phyloP scores from a whole-genome alignment of 2,329 filamentous ascomycete species.

The Rhynchosporium secalis region DNA sequence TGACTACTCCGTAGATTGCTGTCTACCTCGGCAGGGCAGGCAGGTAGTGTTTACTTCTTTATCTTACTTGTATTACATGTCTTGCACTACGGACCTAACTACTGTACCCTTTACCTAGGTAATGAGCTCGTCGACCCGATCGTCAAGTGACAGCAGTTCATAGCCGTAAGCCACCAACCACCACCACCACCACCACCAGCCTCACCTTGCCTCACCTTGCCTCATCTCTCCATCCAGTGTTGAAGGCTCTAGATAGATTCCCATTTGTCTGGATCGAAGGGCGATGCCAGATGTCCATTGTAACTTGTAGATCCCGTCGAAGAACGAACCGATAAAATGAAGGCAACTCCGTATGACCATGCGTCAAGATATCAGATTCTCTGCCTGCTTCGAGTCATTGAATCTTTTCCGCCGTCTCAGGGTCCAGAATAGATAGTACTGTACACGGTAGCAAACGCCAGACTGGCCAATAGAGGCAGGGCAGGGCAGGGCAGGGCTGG shows the following conservation, averaged over 20 bases:
- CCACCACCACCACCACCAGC: slow-evolving; percentile 18
- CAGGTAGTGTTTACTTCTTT: too few species aligned
- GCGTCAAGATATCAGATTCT: slow-evolving; percentile 1
- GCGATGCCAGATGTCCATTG: too few species aligned
- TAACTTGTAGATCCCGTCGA: background rate
- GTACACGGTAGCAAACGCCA: background rate
- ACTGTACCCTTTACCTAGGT: too few species aligned
- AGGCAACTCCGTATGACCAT: too few species aligned
- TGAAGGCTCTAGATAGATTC: background rate
- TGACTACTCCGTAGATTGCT: too few species aligned
- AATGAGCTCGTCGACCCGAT: background rate
- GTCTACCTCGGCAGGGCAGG: too few species aligned
- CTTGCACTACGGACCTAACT: too few species aligned
- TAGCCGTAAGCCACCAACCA: slow-evolving; percentile 1
- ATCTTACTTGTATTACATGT: too few species aligned
- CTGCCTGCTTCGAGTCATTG: slow-evolving; percentile 10
- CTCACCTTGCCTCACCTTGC: slow-evolving; percentile 24
- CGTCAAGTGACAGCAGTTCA: background rate
- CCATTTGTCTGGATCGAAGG: background rate
- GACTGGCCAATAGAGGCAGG: background rate
- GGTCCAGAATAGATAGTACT: background rate
- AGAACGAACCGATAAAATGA: background rate
- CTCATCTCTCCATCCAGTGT: slow-evolving; percentile 1
- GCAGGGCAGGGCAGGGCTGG: background rate
- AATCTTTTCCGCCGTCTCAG: slow-evolving; percentile 10